These are phyloP conservation scores for Medicago truncatula DNA, from an alignment of 306 rosid genomes.

Conservation along the genomic window DNA sequence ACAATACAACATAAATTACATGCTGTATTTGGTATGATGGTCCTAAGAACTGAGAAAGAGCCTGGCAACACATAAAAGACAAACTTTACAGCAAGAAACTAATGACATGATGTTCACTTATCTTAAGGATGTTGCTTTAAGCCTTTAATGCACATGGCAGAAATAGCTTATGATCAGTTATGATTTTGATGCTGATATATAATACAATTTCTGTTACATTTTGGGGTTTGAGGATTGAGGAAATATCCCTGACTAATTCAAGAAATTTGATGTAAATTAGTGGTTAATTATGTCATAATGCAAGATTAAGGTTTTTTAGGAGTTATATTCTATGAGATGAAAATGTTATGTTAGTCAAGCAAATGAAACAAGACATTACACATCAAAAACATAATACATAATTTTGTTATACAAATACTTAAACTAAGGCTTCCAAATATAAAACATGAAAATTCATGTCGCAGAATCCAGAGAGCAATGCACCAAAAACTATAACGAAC, in stretches of 20 bases:
- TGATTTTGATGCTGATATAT: background rate
- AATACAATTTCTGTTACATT: background rate
- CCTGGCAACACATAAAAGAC: slow-evolving; percentile 32
- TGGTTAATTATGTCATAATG: background rate
- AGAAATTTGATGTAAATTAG: background rate
- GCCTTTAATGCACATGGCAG: slow-evolving; percentile 27
- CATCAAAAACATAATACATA: too few relatives aligned
- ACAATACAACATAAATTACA: slow-evolving; percentile 38
- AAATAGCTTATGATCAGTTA: background rate
- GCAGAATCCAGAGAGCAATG: background rate
- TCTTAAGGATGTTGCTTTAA: slow-evolving; percentile 27
- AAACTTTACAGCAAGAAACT: slow-evolving; percentile 27
- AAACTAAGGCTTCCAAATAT: too few relatives aligned
- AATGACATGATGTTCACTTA: slow-evolving; percentile 30
- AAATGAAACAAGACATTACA: background rate
- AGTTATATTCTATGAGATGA: background rate
- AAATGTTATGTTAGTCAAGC: slow-evolving; percentile 1
- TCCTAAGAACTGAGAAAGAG: slow-evolving; percentile 30
- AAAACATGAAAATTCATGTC: background rate
- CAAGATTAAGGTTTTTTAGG: background rate
- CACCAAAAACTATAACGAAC: background rate
- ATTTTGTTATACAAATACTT: too few relatives aligned
- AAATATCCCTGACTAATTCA: slow-evolving; percentile 16
- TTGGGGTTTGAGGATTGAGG: background rate
- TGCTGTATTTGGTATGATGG: slow-evolving; percentile 36